A percentile compares a stretch with the other conserved stretches of the same genome.
phyloP scores from a whole-genome alignment of 345 rosid species.

The Brassica nigra region DNA sequence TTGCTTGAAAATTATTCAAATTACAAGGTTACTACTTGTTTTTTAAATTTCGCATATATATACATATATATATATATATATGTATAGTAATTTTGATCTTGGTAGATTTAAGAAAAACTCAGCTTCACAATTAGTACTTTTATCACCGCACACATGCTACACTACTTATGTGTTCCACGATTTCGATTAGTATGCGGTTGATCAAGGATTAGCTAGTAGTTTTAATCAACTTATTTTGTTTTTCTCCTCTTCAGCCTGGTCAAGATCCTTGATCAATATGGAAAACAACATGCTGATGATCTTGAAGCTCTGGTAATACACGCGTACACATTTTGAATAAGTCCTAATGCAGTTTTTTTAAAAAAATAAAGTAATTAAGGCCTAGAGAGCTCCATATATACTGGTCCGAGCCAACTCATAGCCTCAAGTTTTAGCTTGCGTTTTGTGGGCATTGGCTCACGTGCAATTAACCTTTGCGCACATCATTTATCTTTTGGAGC shows the following conservation, averaged over 20 bases:
- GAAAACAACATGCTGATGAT: slow-evolving; percentile 32
- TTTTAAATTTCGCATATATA: not conserved
- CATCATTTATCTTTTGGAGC: slow-evolving; percentile 1
- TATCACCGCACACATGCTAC: not conserved
- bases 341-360: not conserved
- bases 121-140: slow-evolving; percentile 7
- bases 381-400: not conserved
- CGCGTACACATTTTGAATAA: not conserved
- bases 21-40: slow-evolving; percentile 1
- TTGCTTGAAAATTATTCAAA: not conserved
- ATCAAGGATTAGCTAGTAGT: slow-evolving; percentile 11
- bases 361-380: not conserved
- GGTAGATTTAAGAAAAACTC: not conserved
- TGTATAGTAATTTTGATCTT: not conserved
- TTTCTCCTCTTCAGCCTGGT: slow-evolving; percentile 33
- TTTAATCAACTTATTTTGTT: not conserved
- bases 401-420: slow-evolving; percentile 1
- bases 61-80: not conserved
- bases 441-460: not conserved
- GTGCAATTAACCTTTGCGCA: not conserved
- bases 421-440: not conserved
- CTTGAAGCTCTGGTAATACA: slow-evolving; percentile 35
- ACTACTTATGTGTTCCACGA: not conserved
- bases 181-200: not conserved
- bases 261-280: slow-evolving; percentile 40